Evolutionary conservation across 345 rosid genomes (phyloP).

Genomic region (Isatis tinctoria): DNA sequence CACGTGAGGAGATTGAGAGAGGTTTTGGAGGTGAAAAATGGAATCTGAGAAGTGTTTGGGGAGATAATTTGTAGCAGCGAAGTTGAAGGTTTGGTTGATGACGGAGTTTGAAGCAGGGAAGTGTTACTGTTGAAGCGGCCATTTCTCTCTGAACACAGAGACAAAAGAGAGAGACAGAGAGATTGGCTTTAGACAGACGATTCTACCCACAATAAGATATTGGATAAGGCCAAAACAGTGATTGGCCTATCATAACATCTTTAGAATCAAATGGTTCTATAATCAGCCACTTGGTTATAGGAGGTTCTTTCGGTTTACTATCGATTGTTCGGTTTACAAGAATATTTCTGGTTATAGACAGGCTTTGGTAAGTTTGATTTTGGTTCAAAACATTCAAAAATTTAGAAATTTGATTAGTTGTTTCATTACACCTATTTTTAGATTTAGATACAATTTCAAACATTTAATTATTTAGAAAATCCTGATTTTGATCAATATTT

Average conservation of each 20-base stretch:
- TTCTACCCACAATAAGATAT: constrained; percentile 2
- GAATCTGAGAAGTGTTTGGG: constrained; percentile 1
- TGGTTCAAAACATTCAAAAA: too few species aligned
- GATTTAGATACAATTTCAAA: too few species aligned
- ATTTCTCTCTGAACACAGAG: constrained; percentile 19
- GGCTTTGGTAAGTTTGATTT: too few species aligned
- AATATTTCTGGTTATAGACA: background rate
- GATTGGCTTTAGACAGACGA: constrained; percentile 9
- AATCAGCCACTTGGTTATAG: background rate
- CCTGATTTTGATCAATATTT: too few species aligned
- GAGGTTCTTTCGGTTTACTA: background rate
- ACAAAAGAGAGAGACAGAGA: constrained; percentile 1
- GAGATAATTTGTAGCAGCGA: background rate
- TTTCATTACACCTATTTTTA: too few species aligned
- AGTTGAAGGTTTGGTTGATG: constrained; percentile 11
- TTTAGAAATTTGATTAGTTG: too few species aligned
- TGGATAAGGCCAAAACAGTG: constrained; percentile 32
- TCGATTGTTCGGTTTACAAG: background rate
- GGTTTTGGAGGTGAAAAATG: constrained; percentile 12
- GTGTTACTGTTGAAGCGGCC: constrained; percentile 21
- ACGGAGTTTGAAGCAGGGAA: constrained; percentile 21
- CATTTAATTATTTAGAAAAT: too few species aligned
- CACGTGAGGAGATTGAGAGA: constrained; percentile 7
- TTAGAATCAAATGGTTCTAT: background rate
- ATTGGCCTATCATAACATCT: constrained; percentile 18